Conservation (phyloP, 495 filamentous ascomycete genomes). For the Penicillium parvum region DNA sequence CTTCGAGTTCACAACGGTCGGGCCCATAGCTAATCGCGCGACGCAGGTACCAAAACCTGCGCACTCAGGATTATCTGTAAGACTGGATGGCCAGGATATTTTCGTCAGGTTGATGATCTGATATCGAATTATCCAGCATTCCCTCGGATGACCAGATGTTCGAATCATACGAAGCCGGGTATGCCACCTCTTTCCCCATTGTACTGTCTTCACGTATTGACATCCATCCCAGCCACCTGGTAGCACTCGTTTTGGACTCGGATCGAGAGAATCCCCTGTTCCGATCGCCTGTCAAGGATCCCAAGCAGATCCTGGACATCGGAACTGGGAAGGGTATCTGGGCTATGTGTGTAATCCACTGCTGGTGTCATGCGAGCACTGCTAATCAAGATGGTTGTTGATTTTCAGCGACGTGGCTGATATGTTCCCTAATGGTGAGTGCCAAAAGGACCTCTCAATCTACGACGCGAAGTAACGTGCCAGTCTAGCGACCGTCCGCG, state of each 20-base stretch:
- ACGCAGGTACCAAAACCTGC: conserved; percentile 3
- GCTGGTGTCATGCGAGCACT: too few relatives aligned
- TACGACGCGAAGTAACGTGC: too few relatives aligned
- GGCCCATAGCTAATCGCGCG: neutral
- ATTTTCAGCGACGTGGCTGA: conserved; percentile 1
- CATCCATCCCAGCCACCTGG: neutral
- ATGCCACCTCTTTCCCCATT: neutral
- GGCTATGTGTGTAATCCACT: conserved; percentile 1
- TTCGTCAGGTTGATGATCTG: neutral
- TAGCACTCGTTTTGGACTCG: conserved; percentile 3
- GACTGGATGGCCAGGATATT: neutral
- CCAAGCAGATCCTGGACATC: conserved; percentile 1
- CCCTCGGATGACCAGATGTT: conserved; percentile 7
- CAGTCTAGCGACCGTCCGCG: conserved; percentile 15
- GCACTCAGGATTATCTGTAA: neutral
- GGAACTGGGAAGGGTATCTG: conserved; percentile 4
- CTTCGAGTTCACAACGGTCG: neutral
- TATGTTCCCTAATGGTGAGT: conserved; percentile 4
- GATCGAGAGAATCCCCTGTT: conserved; percentile 1
- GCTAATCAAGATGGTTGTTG: neutral
- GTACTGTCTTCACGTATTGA: neutral
- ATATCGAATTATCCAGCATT: neutral
- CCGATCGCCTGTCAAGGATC: neutral
- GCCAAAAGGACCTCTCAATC: too few relatives aligned
- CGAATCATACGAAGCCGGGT: conserved; percentile 1